Conservation (phyloP, 78 protist genomes). For the Creolimax fragrantissima region DNA sequence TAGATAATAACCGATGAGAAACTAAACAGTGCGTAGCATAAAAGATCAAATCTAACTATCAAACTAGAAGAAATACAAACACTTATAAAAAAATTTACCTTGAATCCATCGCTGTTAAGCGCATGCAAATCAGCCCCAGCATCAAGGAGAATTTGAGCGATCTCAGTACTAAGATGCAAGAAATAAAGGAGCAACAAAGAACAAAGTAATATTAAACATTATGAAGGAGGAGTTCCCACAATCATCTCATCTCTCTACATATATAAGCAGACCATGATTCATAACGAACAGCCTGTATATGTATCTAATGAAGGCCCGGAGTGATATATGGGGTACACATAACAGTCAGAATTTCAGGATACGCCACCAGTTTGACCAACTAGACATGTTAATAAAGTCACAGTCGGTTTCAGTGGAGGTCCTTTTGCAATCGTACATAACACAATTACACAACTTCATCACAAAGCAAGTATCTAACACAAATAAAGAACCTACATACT, state of each 20-base stretch:
- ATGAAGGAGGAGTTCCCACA: not conserved
- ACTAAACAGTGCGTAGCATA: not conserved
- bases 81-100: not conserved
- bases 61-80: not conserved
- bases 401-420: no score
- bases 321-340: no score
- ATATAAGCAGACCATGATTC: not conserved
- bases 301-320: no score
- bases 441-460: not conserved
- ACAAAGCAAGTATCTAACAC: not conserved
- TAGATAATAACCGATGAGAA: not conserved
- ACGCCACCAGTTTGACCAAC: no score
- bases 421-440: not conserved
- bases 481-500: no score
- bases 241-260: not conserved
- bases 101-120: not conserved
- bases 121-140: not conserved
- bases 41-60: not conserved
- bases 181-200: not conserved
- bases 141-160: not conserved
- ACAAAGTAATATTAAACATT: not conserved
- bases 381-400: no score
- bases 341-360: no score
- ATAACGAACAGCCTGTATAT: no score
- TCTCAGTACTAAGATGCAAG: not conserved